Percentiles rank a stretch among this genome's conserved stretches.
These are phyloP conservation scores for Rhododendron kiyosumense DNA, from an alignment of 148 eudicot species.

Conservation along the genomic window DNA sequence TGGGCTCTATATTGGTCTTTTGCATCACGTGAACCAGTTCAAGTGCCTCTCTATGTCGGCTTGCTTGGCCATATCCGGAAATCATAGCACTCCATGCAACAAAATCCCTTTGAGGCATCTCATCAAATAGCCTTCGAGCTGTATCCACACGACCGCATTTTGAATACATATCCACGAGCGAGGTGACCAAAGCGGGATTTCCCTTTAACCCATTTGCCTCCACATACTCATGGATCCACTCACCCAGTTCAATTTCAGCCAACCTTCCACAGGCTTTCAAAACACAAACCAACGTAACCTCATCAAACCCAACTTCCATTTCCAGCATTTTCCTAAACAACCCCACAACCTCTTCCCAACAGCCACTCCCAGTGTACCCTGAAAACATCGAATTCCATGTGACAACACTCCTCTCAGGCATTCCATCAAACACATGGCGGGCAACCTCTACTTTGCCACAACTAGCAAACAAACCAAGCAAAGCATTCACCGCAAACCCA, in stretches of 20 bases:
- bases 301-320: slow-evolving; percentile 21
- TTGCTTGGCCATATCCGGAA: slow-evolving; percentile 31
- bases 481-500: slow-evolving; percentile 26
- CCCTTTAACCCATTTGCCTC: slow-evolving; percentile 27
- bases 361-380: slow-evolving; percentile 27
- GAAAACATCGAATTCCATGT: slow-evolving; percentile 34
- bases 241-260: slow-evolving; percentile 29
- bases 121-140: slow-evolving; percentile 28
- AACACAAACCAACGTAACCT: slow-evolving; percentile 32
- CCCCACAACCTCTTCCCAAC: slow-evolving; percentile 29
- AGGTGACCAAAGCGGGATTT: slow-evolving; percentile 26
- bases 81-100: slow-evolving; percentile 49
- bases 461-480: slow-evolving; percentile 28
- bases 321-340: slow-evolving; percentile 27
- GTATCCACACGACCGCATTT: slow-evolving; percentile 33
- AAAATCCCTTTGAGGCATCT: slow-evolving; percentile 27
- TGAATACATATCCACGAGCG: slow-evolving; percentile 37
- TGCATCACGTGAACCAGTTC: slow-evolving; percentile 34
- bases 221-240: slow-evolving; percentile 28
- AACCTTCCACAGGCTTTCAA: slow-evolving; percentile 34
- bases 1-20: slow-evolving; percentile 27
- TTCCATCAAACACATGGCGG: slow-evolving; percentile 31
- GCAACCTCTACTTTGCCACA: slow-evolving; percentile 30
- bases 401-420: slow-evolving; percentile 19
- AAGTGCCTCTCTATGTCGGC: slow-evolving; percentile 30